Percentiles rank a stretch among this genome's conserved stretches.
Conservation (phyloP, 306 rosid genomes). For the Lathyrus sativus region DNA sequence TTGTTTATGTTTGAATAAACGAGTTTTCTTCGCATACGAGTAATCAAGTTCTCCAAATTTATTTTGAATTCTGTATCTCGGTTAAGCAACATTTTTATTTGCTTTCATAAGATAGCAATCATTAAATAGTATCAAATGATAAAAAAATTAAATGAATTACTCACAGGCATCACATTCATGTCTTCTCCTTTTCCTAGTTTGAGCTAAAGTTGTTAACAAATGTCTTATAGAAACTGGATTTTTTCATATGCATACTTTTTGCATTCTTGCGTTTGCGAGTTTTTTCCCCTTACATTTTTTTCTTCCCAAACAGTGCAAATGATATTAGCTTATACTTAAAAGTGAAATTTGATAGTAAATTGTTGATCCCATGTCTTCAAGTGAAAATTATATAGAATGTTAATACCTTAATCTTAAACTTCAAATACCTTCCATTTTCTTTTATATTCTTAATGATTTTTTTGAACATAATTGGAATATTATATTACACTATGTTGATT, state of each 20-base stretch:
- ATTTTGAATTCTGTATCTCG: constrained; percentile 20
- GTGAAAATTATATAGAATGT: constrained; percentile 7
- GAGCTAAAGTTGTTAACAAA: constrained; percentile 6
- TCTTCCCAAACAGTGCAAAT: constrained; percentile 1
- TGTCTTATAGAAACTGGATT: constrained; percentile 23
- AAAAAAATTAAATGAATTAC: constrained; percentile 15
- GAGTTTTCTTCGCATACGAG: background rate
- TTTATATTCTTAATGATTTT: background rate
- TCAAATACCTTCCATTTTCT: constrained; percentile 4
- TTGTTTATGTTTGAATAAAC: constrained; percentile 22
- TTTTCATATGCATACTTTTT: constrained; percentile 21
- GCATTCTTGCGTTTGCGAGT: constrained; percentile 23
- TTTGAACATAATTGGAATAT: constrained; percentile 3
- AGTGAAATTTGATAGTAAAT: background rate
- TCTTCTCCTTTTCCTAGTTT: constrained; percentile 30
- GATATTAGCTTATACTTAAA: constrained; percentile 1
- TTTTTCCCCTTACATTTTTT: background rate
- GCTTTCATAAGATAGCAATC: constrained; percentile 22
- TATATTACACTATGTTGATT: background rate
- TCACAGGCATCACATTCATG: constrained; percentile 11
- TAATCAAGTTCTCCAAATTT: constrained; percentile 17
- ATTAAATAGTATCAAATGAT: constrained; percentile 30
- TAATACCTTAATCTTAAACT: background rate
- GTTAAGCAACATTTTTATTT: constrained; percentile 21
- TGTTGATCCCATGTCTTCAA: constrained; percentile 18